Evolutionary conservation across 2,329 filamentous ascomycete genomes (phyloP).

Genomic region (Raffaelea ambrosiae): DNA sequence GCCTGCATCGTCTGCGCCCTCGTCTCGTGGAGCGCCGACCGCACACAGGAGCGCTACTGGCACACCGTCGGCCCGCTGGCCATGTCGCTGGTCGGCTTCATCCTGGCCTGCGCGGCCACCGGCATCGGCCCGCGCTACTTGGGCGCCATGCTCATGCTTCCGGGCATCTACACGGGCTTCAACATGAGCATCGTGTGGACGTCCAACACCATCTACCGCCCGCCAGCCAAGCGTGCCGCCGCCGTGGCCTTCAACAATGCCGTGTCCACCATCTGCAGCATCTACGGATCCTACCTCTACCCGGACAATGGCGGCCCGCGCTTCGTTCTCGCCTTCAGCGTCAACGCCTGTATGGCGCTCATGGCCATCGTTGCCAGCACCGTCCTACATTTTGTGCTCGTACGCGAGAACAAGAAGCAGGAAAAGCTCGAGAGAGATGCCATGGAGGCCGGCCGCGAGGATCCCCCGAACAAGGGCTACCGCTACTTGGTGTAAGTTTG

Average conservation of each 20-base stretch:
- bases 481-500: not conserved
- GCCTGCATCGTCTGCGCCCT: slow-evolving; percentile 51
- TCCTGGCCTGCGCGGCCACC: slow-evolving; percentile 57
- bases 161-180: slow-evolving; percentile 47
- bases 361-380: slow-evolving; percentile 57
- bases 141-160: slow-evolving; percentile 62
- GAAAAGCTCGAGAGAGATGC: not conserved
- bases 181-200: slow-evolving; percentile 68
- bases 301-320: slow-evolving; percentile 28
- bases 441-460: not conserved
- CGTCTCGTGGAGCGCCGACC: slow-evolving; percentile 66
- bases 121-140: slow-evolving; percentile 54
- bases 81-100: slow-evolving; percentile 55
- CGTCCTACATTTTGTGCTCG: slow-evolving; percentile 52
- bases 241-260: slow-evolving; percentile 70
- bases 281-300: slow-evolving; percentile 52
- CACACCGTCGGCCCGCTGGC: slow-evolving; percentile 56
- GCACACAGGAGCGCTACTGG: slow-evolving; percentile 62
- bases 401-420: slow-evolving; percentile 29
- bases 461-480: not conserved
- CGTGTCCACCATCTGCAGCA: slow-evolving; percentile 57
- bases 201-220: slow-evolving; percentile 64
- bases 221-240: slow-evolving; percentile 61
- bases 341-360: slow-evolving; percentile 58
- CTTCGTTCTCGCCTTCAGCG: slow-evolving; percentile 52